Conservation (phyloP, 306 rosid species). For the Prunus mira region DNA sequence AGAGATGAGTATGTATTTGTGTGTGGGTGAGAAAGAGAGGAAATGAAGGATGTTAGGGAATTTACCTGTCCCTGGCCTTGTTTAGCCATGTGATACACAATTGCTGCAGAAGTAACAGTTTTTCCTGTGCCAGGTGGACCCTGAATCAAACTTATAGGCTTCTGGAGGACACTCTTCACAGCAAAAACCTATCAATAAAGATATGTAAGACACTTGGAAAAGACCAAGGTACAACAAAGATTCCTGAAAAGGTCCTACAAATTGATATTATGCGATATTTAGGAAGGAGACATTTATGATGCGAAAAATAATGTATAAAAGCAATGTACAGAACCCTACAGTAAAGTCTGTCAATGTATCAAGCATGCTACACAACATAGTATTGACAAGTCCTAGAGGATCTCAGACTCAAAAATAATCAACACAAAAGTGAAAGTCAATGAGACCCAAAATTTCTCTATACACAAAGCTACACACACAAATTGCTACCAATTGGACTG, state of each 20-base stretch:
- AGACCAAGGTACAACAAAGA: neutral
- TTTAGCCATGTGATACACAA: constrained; percentile 99
- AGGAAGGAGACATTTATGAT: neutral
- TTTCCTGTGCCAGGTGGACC: constrained; percentile 99
- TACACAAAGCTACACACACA: neutral
- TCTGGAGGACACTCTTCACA: constrained; percentile 96
- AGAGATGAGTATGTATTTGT: neutral
- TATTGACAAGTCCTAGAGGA: neutral
- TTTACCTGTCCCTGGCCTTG: constrained; percentile 98
- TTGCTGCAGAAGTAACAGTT: constrained; percentile 98
- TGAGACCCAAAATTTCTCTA: neutral
- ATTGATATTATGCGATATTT: neutral
- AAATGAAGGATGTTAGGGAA: neutral
- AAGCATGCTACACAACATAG: neutral
- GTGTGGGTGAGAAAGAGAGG: neutral
- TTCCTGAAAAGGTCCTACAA: neutral
- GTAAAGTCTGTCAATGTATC: neutral
- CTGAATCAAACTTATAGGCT: constrained; percentile 99
- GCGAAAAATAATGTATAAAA: neutral
- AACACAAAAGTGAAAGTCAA: neutral
- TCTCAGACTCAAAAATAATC: neutral
- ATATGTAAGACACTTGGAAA: constrained; percentile 1
- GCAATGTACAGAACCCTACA: neutral
- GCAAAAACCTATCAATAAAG: constrained; percentile 72
- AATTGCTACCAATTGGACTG: neutral